A percentile compares a stretch with the other conserved stretches of the same genome.
Conservation (phyloP, 1,139 yeast genomes). For the Hyphopichia pseudoburtonii region DNA sequence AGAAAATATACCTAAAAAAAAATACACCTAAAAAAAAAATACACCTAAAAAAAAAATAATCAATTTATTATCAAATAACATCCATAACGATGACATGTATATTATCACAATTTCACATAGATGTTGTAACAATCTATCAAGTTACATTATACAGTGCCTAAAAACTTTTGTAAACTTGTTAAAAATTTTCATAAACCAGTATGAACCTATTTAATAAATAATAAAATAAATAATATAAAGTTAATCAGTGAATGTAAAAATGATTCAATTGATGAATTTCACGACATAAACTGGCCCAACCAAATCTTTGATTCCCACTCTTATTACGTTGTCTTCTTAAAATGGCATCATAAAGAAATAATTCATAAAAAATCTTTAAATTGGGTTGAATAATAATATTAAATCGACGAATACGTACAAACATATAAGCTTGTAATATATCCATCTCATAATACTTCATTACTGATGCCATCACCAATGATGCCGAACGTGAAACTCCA, state of each 20-base stretch:
- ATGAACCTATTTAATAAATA: too few relatives aligned
- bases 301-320: conserved; percentile 18
- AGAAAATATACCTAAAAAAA: too few relatives aligned
- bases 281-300: conserved; percentile 35
- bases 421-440: conserved; percentile 72
- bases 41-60: neutral
- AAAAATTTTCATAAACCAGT: conserved; percentile 3
- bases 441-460: conserved; percentile 71
- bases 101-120: too few relatives aligned
- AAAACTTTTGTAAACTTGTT: too few relatives aligned
- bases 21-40: neutral
- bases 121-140: too few relatives aligned
- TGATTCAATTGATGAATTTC: conserved; percentile 36
- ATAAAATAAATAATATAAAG: neutral
- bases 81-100: too few relatives aligned
- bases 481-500: conserved; percentile 89
- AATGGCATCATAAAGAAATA: conserved; percentile 73
- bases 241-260: conserved; percentile 22
- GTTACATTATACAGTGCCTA: too few relatives aligned
- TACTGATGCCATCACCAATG: conserved; percentile 86
- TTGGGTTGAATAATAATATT: conserved; percentile 92
- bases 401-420: conserved; percentile 78
- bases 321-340: conserved; percentile 18
- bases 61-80: neutral
- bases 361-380: conserved; percentile 79